phyloP scores from a whole-genome alignment of 1,139 yeast species.

The Pichia sp. region DNA sequence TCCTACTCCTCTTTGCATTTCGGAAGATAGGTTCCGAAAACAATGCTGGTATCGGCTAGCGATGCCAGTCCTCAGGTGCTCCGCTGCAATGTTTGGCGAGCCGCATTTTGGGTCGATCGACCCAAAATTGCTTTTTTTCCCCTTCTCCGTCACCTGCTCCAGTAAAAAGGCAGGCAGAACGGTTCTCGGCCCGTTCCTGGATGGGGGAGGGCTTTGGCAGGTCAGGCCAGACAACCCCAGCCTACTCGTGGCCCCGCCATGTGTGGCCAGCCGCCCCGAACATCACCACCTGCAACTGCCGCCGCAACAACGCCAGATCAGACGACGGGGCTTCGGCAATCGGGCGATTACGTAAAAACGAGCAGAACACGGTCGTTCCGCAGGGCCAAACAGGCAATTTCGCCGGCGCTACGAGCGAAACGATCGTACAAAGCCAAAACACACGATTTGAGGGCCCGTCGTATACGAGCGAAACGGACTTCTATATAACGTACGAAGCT shows the following conservation, averaged over 20 bases:
- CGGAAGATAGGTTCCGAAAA: not conserved
- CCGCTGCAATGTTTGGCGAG: not conserved
- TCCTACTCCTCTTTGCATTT: not conserved
- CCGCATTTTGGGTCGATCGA: not conserved
- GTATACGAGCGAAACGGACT: not conserved
- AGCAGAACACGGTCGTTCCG: not conserved
- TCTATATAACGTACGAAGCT: not conserved
- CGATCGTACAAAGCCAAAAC: not conserved
- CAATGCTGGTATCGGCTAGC: not conserved
- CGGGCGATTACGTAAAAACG: conserved; percentile 1
- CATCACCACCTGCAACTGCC: no score
- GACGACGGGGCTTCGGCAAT: not conserved
- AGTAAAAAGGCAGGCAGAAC: no score
- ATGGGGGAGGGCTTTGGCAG: no score
- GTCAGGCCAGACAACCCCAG: no score
- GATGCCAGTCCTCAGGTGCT: not conserved
- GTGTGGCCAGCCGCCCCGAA: no score
- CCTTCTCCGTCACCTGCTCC: no score
- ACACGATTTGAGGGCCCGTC: conserved; percentile 1
- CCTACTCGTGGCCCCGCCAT: no score
- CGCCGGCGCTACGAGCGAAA: not conserved
- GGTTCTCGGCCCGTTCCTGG: no score
- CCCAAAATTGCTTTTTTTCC: not conserved
- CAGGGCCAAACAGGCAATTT: not conserved
- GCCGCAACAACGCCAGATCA: not conserved